These are phyloP conservation scores for Lasiosphaeria miniovina DNA, from an alignment of 495 filamentous ascomycete species.

Conservation along the genomic window DNA sequence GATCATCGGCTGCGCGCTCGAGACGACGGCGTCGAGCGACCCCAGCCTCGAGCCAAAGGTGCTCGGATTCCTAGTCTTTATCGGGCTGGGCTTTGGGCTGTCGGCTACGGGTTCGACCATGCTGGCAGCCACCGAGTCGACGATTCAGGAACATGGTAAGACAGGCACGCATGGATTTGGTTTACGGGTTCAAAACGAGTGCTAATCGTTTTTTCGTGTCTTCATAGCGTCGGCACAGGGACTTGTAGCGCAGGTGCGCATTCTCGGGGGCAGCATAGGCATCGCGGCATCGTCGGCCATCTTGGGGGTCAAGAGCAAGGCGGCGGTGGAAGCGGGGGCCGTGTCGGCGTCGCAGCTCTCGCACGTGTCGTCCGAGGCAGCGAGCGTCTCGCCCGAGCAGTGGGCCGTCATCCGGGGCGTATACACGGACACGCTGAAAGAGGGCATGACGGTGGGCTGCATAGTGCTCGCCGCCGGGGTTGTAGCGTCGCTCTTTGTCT, in stretches of 20 bases:
- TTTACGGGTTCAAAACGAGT: background rate
- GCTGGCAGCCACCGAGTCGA: constrained; percentile 30
- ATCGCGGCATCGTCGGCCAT: constrained; percentile 50
- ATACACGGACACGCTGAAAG: constrained; percentile 38
- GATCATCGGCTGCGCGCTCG: constrained; percentile 38
- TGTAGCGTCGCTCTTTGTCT: constrained; percentile 30
- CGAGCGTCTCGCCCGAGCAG: constrained; percentile 12
- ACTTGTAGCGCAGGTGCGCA: constrained; percentile 48
- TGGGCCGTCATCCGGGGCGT: constrained; percentile 21
- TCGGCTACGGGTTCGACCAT: constrained; percentile 39
- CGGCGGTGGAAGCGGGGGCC: constrained; percentile 12
- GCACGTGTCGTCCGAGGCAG: constrained; percentile 16
- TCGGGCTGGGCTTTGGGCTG: constrained; percentile 47
- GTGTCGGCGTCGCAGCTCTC: constrained; percentile 23
- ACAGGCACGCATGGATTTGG: constrained; percentile 1
- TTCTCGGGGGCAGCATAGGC: constrained; percentile 52
- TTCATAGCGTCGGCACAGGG: constrained; percentile 47
- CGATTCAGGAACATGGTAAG: constrained; percentile 39
- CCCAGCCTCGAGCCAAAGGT: constrained; percentile 32
- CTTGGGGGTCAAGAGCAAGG: constrained; percentile 29
- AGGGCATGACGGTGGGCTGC: constrained; percentile 39
- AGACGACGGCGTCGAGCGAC: constrained; percentile 33
- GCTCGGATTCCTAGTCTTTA: constrained; percentile 43
- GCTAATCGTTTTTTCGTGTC: background rate
- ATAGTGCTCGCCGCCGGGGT: constrained; percentile 32